Base-by-base conservation (phyloP, 179 eudicot genomes). In the Carnegiea gigantea region DNA sequence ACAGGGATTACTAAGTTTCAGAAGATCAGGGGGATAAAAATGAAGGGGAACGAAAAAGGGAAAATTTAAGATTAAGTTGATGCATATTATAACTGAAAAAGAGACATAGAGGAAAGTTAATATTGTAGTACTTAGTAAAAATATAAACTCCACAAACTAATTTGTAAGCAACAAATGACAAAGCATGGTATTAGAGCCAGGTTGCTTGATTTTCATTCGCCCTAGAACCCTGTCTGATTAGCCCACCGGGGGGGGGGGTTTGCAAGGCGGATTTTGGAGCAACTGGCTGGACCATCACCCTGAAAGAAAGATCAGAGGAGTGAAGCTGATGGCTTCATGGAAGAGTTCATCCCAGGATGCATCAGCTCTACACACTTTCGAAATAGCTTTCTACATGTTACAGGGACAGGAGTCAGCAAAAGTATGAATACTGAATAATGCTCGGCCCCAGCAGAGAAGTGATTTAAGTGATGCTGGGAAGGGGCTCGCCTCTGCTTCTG, bases 221-320 rank as follows among this genome's bases (percentile, higher is more conserved):
- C 44, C 8, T 9, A 33, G 36, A 33, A 33, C 36, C 36, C 36
- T 1, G 36, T 33, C 36, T 33, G 36, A 33, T 33, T 33, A 33
- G 36, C 36, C 36, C 36, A 33, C 36, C 3, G 2, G 2, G 2
- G 36, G 36, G 36, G 36, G 36, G 44, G 6, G 9, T 3, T 90
- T n/a, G 93, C 90, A 75, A 88, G 93, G 86, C 88, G 88, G 79
- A 93, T 93, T 77, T 81, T 94, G 83, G 98, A 92, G 84, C 96
- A 92, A 79, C 91, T 96, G 44, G 97, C 90, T 73, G 88, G 93
- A 83, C 89, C 86, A 65, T 97, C 70, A 90, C 97, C 36, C 36
- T 33, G 23, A 89, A 89, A 79, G 93, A 96, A 71, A 90, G 81
- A 84, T 86, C 88, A 73, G 91, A 90, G 79, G 98, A 96, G 83